Evolutionary conservation across 176 grass and related monocot genomes (phyloP).

Genomic region (Ensete glaucum): DNA sequence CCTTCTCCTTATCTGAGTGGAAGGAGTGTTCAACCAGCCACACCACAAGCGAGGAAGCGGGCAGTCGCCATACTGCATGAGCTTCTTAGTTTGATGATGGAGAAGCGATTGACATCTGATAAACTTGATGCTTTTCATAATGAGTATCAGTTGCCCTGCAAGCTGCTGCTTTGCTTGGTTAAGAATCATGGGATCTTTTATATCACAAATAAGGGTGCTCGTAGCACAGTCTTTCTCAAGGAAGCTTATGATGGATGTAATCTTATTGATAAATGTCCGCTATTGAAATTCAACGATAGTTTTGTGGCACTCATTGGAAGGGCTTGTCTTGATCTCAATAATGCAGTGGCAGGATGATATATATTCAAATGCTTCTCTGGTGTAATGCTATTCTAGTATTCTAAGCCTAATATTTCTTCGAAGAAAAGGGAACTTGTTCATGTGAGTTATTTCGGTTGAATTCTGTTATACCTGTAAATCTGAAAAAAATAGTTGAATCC

Average conservation of each 20-base stretch:
- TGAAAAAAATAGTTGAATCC: no score
- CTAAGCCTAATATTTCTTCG: no score
- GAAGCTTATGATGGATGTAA: slow-evolving; percentile 59
- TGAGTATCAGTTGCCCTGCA: slow-evolving; percentile 65
- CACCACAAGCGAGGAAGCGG: slow-evolving; percentile 63
- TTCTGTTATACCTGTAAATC: no score
- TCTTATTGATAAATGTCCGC: slow-evolving; percentile 60
- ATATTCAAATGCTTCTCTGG: background rate
- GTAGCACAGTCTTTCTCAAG: slow-evolving; percentile 83
- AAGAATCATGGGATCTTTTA: slow-evolving; percentile 95
- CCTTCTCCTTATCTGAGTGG: slow-evolving; percentile 76
- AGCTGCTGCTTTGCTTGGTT: slow-evolving; percentile 63
- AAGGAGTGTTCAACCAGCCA: slow-evolving; percentile 45
- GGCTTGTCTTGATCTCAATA: slow-evolving; percentile 28
- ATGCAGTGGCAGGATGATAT: slow-evolving; percentile 15
- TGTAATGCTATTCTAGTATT: no score
- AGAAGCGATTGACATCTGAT: slow-evolving; percentile 67
- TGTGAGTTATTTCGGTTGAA: no score
- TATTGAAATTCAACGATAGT: slow-evolving; percentile 52
- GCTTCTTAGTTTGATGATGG: slow-evolving; percentile 73
- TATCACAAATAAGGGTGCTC: slow-evolving; percentile 88
- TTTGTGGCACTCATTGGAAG: slow-evolving; percentile 65
- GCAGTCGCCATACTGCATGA: slow-evolving; percentile 69
- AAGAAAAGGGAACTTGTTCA: no score
- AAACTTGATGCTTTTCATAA: slow-evolving; percentile 75